phyloP scores from a whole-genome alignment of 164 flowering plant species.

The Vitis riparia region DNA sequence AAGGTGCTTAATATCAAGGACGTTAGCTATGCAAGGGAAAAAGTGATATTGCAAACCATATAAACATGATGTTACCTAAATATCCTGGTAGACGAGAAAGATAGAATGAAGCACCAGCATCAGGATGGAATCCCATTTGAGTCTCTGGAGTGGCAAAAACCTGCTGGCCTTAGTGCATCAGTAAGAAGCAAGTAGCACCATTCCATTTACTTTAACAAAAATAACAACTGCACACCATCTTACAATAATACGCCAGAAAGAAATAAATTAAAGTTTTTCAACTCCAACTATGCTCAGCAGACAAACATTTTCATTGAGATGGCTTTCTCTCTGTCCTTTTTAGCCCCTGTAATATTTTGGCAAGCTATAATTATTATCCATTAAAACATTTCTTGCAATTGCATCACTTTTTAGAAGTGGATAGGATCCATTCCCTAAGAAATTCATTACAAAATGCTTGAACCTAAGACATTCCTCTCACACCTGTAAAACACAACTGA shows the following conservation, averaged over 20 bases:
- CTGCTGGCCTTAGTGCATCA: slow-evolving; percentile 27
- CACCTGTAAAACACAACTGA: too few species aligned
- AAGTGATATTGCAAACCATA: neutral
- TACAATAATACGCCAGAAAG: too few species aligned
- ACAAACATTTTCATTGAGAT: too few species aligned
- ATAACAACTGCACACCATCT: too few species aligned
- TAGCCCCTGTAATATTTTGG: too few species aligned
- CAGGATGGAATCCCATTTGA: slow-evolving; percentile 92
- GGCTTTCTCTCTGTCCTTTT: too few species aligned
- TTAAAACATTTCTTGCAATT: too few species aligned
- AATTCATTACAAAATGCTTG: too few species aligned
- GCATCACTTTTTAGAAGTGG: too few species aligned
- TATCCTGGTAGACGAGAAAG: slow-evolving; percentile 87
- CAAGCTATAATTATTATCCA: too few species aligned
- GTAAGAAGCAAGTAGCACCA: neutral
- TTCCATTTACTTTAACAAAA: neutral
- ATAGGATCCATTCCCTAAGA: too few species aligned
- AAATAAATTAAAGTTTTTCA: neutral
- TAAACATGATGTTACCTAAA: slow-evolving; percentile 44
- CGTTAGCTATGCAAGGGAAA: neutral
- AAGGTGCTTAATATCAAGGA: neutral
- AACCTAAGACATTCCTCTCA: too few species aligned
- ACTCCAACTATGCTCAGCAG: neutral
- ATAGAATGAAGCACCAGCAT: slow-evolving; percentile 88
- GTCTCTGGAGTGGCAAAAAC: slow-evolving; percentile 75